Percentiles rank a stretch among this genome's conserved stretches.
Conservation (phyloP, 2,329 filamentous ascomycete species). For the Phialemonium atrogriseum region DNA sequence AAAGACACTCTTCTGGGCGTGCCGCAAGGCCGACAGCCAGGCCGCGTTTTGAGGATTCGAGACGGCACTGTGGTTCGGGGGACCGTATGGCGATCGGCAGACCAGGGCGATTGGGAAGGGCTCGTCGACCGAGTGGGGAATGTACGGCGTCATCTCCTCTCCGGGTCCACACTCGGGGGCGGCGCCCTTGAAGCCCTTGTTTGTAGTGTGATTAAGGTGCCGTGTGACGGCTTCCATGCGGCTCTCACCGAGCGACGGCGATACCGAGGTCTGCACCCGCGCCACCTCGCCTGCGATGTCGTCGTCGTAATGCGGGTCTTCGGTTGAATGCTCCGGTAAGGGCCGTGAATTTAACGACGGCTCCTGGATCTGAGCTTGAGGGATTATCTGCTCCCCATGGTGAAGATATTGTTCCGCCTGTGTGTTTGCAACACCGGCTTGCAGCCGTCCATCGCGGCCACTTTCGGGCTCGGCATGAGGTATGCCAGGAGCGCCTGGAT, state of each 20-base stretch:
- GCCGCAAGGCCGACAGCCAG: slow-evolving; percentile 60
- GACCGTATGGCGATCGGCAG: slow-evolving; percentile 58
- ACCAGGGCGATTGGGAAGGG: slow-evolving; percentile 65
- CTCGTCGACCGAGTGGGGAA: slow-evolving; percentile 42
- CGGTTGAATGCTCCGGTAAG: slow-evolving; percentile 47
- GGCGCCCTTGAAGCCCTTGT: slow-evolving; percentile 37
- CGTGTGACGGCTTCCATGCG: slow-evolving; percentile 51
- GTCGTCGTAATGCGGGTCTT: slow-evolving; percentile 55
- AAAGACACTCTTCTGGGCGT: slow-evolving; percentile 58
- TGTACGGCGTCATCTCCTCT: slow-evolving; percentile 59
- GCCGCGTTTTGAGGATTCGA: slow-evolving; percentile 67
- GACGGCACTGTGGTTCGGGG: slow-evolving; percentile 50
- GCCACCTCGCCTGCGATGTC: slow-evolving; percentile 52
- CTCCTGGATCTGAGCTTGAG: slow-evolving; percentile 14
- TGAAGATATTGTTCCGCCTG: slow-evolving; percentile 15
- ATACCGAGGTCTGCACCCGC: slow-evolving; percentile 51
- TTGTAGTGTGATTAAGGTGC: slow-evolving; percentile 57
- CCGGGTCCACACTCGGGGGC: slow-evolving; percentile 44
- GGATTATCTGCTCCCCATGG: slow-evolving; percentile 13
- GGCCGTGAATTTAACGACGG: slow-evolving; percentile 9
- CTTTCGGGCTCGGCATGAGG: slow-evolving; percentile 5
- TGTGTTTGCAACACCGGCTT: slow-evolving; percentile 1
- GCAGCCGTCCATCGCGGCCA: slow-evolving; percentile 11
- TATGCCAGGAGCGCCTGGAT: neutral
- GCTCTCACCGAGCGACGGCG: slow-evolving; percentile 40